Percentiles rank a stretch among this genome's conserved stretches.
These are phyloP conservation scores for Coleophoma cylindrospora DNA, from an alignment of 2,329 filamentous ascomycete species.

Conservation along the genomic window DNA sequence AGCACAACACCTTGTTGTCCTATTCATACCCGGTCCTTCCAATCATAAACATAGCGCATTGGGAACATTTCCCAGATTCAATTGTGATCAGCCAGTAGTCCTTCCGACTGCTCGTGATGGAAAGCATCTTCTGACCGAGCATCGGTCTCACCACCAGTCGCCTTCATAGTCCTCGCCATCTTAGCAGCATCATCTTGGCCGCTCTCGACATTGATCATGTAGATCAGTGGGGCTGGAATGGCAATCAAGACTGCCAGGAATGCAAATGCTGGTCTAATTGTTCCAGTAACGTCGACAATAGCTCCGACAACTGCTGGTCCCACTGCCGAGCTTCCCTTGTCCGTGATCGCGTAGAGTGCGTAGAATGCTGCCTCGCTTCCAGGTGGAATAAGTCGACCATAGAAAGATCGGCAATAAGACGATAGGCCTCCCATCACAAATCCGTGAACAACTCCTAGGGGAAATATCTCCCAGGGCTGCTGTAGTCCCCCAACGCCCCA, in stretches of 20 bases:
- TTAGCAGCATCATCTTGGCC: conserved; percentile 64
- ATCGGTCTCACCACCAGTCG: background rate
- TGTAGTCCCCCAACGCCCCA: conserved; percentile 80
- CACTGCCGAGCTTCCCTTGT: conserved; percentile 92
- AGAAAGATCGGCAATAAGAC: conserved; percentile 86
- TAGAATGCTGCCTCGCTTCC: conserved; percentile 95
- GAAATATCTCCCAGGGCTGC: conserved; percentile 95
- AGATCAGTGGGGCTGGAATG: conserved; percentile 77
- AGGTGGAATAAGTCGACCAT: conserved; percentile 85
- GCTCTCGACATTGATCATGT: conserved; percentile 76
- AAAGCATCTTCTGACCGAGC: background rate
- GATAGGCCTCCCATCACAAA: conserved; percentile 90
- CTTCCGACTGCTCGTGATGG: background rate
- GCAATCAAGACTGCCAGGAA: conserved; percentile 81
- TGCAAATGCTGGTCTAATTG: conserved; percentile 81
- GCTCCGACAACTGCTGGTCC: conserved; percentile 88
- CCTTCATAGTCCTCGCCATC: conserved; percentile 39
- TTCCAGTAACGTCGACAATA: conserved; percentile 79
- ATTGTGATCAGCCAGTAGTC: background rate
- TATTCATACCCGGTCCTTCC: too few relatives aligned
- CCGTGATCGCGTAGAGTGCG: conserved; percentile 91
- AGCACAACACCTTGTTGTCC: too few relatives aligned
- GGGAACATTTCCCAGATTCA: too few relatives aligned
- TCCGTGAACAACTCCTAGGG: conserved; percentile 83
- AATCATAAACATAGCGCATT: too few relatives aligned